phyloP scores from a whole-genome alignment of 768 basidiomycete genomes.

The Auriscalpium microsporum region DNA sequence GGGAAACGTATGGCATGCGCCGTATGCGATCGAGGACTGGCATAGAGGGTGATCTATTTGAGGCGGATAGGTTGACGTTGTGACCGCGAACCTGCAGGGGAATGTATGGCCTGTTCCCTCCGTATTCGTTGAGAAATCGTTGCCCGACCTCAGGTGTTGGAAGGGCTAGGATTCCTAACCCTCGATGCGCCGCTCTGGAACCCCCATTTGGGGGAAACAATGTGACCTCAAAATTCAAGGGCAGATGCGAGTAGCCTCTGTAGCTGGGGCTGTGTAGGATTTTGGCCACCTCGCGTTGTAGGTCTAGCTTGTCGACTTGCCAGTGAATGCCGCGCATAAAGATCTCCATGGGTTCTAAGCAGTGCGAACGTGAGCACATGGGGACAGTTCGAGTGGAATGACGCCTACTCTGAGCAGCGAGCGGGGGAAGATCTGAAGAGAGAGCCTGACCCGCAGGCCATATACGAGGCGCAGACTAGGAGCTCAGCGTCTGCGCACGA shows the following conservation, averaged over 20 bases:
- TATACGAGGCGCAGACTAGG: too few species aligned
- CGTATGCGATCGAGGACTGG: conserved; percentile 20
- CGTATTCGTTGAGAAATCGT: conserved; percentile 37
- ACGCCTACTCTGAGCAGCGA: too few species aligned
- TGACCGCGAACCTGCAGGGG: conserved; percentile 21
- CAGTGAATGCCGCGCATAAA: conserved; percentile 22
- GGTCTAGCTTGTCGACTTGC: conserved; percentile 6
- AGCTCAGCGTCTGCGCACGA: too few species aligned
- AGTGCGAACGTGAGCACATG: too few species aligned
- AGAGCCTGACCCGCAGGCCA: too few species aligned
- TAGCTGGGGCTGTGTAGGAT: conserved; percentile 40
- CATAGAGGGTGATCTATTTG: conserved; percentile 4
- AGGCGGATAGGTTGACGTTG: conserved; percentile 20
- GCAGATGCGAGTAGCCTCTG: conserved; percentile 19
- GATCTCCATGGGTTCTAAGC: conserved; percentile 25
- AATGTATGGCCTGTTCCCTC: conserved; percentile 20
- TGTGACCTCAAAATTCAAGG: conserved; percentile 46
- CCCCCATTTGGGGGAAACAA: conserved; percentile 31
- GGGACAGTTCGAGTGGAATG: too few species aligned
- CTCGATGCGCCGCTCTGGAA: conserved; percentile 26
- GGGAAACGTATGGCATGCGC: conserved; percentile 9
- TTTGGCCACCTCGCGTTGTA: conserved; percentile 29
- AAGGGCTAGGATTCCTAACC: conserved; percentile 41
- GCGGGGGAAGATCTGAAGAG: too few species aligned
- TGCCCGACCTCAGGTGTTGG: conserved; percentile 32